Evolutionary conservation across 257 asterid species (phyloP), one percentile per base, ranked within the genome.

Genomic region (Cordia subcordata): DNA sequence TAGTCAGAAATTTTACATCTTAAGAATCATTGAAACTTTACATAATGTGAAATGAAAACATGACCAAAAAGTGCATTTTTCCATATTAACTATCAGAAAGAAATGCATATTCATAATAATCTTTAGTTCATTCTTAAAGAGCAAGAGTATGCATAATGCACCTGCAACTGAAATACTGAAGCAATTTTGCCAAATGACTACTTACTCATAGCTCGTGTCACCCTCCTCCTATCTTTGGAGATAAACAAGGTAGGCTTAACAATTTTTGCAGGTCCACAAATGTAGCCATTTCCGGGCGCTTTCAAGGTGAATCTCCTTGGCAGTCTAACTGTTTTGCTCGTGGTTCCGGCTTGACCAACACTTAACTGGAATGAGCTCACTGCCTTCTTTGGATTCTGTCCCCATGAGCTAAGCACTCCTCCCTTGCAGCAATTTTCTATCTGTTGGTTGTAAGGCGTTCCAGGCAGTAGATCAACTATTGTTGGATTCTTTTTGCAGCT

Each of bases 391-490:
- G 91, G 95, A 73, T 85, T 94, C 63, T 88, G 96, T 2, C 68
- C 90, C 86, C 86, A 83, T 12, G 96, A 80, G 60, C 62, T 82
- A 53, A 86, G 71, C 57, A 89, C 95, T 16, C 95, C 96, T 67
- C 95, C 96, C 74, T 68, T 84, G 58, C 96, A 89, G 57, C 96
- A 89, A 66, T 89, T 89, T n/a, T 95, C 83, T 52, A 82, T 71
- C 76, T 89, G 96, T 49, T 71, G 87, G 70, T 89, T 86, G 79
- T 89, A 89, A 57, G 95, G 94, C 45, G 96, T 82, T 55, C 94
- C 91, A 0, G 94, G 96, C 55, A 89, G 54, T 27, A 89, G 67
- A 72, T 89, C 96, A 9, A 89, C 87, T 5, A 89, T 85, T 0
- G 84, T 80, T 11, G 96, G 96, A 39, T 81, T 81, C 69, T 79